phyloP scores from a whole-genome alignment of 177 flowering plant species.

The Vitis hybrid region DNA sequence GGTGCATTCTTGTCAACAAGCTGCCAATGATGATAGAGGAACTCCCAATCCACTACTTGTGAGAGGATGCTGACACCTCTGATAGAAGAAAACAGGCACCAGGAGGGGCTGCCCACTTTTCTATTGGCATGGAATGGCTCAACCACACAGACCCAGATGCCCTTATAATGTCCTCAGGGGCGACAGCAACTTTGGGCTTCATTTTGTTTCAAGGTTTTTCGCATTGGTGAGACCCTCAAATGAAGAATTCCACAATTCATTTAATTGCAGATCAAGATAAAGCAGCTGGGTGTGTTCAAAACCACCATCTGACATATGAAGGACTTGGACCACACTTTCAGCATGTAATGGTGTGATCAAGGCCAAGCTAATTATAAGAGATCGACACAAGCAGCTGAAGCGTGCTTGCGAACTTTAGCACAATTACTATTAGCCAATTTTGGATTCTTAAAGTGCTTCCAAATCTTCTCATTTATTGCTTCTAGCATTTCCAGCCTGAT shows the following conservation, averaged over 20 bases:
- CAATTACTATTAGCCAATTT: constrained; percentile 72
- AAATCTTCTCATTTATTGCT: constrained; percentile 85
- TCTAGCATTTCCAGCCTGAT: constrained; percentile 73
- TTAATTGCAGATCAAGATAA: constrained; percentile 64
- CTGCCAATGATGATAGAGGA: constrained; percentile 90
- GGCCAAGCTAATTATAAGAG: constrained; percentile 75
- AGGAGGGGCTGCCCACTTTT: constrained; percentile 92
- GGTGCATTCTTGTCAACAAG: constrained; percentile 61
- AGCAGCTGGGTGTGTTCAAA: constrained; percentile 51
- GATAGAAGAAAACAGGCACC: constrained; percentile 96
- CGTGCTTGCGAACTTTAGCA: constrained; percentile 87
- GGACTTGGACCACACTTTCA: constrained; percentile 31
- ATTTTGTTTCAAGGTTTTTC: constrained; percentile 56
- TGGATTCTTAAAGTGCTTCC: constrained; percentile 89
- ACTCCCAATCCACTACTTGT: constrained; percentile 81
- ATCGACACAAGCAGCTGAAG: constrained; percentile 83
- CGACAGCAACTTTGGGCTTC: constrained; percentile 57
- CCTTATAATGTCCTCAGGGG: constrained; percentile 75
- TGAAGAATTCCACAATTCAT: constrained; percentile 69
- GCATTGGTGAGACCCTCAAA: constrained; percentile 55
- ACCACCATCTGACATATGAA: constrained; percentile 24
- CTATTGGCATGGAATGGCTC: constrained; percentile 53
- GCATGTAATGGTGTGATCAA: constrained; percentile 59
- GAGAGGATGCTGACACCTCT: constrained; percentile 78
- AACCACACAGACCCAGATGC: constrained; percentile 79